Evolutionary conservation across 768 basidiomycete genomes (phyloP).

Genomic region (Auricularia sp.): DNA sequence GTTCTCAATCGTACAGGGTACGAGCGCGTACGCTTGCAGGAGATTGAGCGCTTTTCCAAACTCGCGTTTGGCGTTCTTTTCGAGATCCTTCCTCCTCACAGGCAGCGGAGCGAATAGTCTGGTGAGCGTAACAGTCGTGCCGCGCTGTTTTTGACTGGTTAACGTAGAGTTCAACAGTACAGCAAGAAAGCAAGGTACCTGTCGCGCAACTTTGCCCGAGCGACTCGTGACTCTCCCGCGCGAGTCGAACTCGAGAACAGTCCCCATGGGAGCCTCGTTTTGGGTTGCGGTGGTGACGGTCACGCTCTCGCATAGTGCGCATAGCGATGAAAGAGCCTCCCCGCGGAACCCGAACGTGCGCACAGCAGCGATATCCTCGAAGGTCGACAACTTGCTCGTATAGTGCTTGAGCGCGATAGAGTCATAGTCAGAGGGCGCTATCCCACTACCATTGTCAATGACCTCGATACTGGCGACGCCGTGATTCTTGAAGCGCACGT

Average conservation of each 20-base stretch:
- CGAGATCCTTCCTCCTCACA: conserved; percentile 85
- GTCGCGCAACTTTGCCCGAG: conserved; percentile 56
- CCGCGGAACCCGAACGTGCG: conserved; percentile 90
- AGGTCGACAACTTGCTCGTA: conserved; percentile 81
- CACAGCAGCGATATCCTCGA: conserved; percentile 61
- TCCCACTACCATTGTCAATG: conserved; percentile 85
- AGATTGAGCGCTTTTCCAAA: conserved; percentile 76
- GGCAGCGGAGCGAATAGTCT: conserved; percentile 74
- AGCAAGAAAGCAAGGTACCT: conserved; percentile 37
- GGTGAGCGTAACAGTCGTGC: conserved; percentile 69
- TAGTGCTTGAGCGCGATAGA: conserved; percentile 85
- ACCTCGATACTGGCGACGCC: conserved; percentile 80
- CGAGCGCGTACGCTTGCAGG: conserved; percentile 80
- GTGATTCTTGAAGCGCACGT: conserved; percentile 82
- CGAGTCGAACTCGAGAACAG: conserved; percentile 60
- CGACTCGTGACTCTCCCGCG: conserved; percentile 49
- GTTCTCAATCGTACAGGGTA: conserved; percentile 53
- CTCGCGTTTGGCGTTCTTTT: conserved; percentile 81
- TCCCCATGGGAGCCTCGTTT: conserved; percentile 66
- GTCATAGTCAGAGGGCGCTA: conserved; percentile 65
- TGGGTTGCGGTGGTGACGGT: conserved; percentile 64
- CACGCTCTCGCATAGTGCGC: conserved; percentile 66
- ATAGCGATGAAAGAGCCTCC: conserved; percentile 90
- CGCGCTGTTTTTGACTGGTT: conserved; percentile 40
- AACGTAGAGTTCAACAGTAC: background rate